Evolutionary conservation across 768 basidiomycete genomes (phyloP).

Genomic region (Galerina marginata): DNA sequence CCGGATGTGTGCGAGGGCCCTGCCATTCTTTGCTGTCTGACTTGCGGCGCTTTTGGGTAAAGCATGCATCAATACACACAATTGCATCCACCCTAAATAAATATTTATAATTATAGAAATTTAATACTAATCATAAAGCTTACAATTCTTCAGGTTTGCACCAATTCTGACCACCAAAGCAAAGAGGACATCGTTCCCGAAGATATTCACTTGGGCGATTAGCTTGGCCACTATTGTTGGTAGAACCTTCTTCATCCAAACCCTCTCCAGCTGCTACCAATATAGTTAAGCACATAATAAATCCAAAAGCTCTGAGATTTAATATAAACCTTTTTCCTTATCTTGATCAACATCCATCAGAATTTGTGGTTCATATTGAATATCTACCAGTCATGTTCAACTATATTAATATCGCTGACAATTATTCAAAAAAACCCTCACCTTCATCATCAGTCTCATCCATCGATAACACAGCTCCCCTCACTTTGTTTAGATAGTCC

Average conservation of each 20-base stretch:
- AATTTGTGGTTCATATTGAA: too few relatives aligned
- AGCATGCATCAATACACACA: neutral
- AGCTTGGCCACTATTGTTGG: too few relatives aligned
- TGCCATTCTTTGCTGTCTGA: neutral
- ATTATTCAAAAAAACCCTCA: too few relatives aligned
- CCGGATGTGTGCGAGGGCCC: neutral
- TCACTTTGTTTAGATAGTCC: constrained; percentile 2
- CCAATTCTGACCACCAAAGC: constrained; percentile 14
- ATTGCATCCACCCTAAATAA: neutral
- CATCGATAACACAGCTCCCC: neutral
- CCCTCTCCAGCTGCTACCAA: too few relatives aligned
- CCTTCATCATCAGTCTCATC: too few relatives aligned
- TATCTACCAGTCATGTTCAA: too few relatives aligned
- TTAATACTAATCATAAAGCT: neutral
- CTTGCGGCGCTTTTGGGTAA: neutral
- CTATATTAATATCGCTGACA: too few relatives aligned
- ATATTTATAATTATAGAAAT: neutral
- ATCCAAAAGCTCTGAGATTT: too few relatives aligned
- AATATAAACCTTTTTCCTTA: too few relatives aligned
- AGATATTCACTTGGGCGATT: constrained; percentile 20
- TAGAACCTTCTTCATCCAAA: too few relatives aligned
- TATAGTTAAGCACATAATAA: too few relatives aligned
- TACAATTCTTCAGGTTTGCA: neutral
- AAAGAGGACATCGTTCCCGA: constrained; percentile 14
- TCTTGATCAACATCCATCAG: too few relatives aligned